Percentiles rank a stretch among this genome's conserved stretches.
These are phyloP conservation scores for Ophiocordyceps camponoti-floridani DNA, from an alignment of 2,329 filamentous ascomycete species.

Conservation along the genomic window DNA sequence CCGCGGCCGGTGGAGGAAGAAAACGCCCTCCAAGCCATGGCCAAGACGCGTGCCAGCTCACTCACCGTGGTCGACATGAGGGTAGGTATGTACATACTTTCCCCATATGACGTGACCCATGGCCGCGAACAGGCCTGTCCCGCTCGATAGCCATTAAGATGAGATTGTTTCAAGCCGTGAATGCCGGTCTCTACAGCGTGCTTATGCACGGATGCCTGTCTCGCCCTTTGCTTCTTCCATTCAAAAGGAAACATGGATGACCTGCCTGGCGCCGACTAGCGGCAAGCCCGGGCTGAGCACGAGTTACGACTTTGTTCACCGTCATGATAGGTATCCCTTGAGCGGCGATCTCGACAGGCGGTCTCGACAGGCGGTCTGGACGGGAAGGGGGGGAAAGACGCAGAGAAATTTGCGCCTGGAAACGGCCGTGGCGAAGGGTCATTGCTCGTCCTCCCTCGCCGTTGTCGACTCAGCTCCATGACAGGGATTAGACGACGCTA, in stretches of 20 bases:
- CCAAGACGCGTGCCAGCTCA: not conserved
- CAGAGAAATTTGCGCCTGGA: not conserved
- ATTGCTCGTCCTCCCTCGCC: too few relatives aligned
- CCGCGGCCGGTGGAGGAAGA: too few relatives aligned
- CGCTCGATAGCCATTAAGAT: not conserved
- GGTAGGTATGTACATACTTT: too few relatives aligned
- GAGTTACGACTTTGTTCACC: not conserved
- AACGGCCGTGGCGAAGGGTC: too few relatives aligned
- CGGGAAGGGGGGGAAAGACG: not conserved
- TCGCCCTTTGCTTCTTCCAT: not conserved
- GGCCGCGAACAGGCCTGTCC: not conserved
- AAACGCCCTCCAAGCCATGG: not conserved
- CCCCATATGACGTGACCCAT: too few relatives aligned
- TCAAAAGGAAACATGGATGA: not conserved
- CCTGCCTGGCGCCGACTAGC: not conserved
- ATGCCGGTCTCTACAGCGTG: not conserved
- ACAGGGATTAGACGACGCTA: not conserved
- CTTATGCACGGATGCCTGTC: not conserved
- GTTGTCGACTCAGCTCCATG: too few relatives aligned
- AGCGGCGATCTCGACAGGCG: not conserved
- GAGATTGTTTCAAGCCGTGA: not conserved
- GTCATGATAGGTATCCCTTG: not conserved
- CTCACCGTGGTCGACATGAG: too few relatives aligned
- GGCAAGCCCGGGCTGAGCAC: not conserved
- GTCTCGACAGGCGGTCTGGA: not conserved